Conservation (phyloP, 257 asterid species). For the Echites panduratus region DNA sequence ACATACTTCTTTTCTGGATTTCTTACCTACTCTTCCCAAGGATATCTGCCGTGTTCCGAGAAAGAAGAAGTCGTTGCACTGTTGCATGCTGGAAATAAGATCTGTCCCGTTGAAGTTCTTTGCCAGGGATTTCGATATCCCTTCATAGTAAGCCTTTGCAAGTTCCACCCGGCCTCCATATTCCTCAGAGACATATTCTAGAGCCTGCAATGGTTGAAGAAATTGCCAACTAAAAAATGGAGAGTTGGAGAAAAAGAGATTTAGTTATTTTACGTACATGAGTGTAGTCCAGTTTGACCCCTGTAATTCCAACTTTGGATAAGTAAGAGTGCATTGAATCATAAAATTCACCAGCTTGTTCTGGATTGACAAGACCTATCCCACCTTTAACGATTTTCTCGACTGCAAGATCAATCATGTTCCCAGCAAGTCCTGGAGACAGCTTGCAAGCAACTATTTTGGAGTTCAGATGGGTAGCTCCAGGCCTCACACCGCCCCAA, state of each 20-base stretch:
- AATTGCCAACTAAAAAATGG: too few relatives aligned
- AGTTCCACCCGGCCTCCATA: slow-evolving; percentile 71
- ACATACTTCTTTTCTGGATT: background rate
- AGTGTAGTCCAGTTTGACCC: slow-evolving; percentile 71
- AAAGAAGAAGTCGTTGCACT: slow-evolving; percentile 68
- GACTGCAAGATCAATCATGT: slow-evolving; percentile 69
- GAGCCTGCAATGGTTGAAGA: slow-evolving; percentile 16
- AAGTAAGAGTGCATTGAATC: slow-evolving; percentile 69
- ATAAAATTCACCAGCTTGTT: slow-evolving; percentile 52
- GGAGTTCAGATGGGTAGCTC: slow-evolving; percentile 32
- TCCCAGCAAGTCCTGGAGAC: slow-evolving; percentile 65
- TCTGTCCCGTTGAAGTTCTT: slow-evolving; percentile 71
- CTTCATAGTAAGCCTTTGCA: slow-evolving; percentile 64
- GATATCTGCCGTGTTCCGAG: slow-evolving; percentile 70
- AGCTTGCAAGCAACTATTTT: slow-evolving; percentile 40
- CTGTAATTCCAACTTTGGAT: slow-evolving; percentile 55
- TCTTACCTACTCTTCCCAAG: slow-evolving; percentile 74
- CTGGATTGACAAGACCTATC: slow-evolving; percentile 66
- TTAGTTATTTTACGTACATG: slow-evolving; percentile 35
- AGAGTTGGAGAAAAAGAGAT: slow-evolving; percentile 5
- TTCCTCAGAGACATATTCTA: slow-evolving; percentile 46
- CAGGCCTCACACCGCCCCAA: slow-evolving; percentile 75
- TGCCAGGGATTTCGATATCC: slow-evolving; percentile 50
- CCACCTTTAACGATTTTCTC: slow-evolving; percentile 66
- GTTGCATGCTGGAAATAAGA: slow-evolving; percentile 70